phyloP scores from a whole-genome alignment of 2,329 filamentous ascomycete species.

The Botrytis cinerea region DNA sequence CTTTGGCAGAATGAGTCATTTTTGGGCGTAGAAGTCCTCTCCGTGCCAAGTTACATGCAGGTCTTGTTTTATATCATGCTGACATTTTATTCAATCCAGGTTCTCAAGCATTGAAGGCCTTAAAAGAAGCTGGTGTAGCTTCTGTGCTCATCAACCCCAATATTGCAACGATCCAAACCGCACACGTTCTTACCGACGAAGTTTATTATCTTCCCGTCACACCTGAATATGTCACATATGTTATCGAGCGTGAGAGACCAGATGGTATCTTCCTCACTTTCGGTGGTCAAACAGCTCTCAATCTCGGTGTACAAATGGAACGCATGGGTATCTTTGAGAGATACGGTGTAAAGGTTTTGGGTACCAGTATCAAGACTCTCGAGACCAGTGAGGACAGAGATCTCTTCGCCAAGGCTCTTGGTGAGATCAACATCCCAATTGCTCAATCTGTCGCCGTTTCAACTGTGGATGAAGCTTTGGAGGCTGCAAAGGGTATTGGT shows the following conservation, averaged over 20 bases:
- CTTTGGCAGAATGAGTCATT: conserved; percentile 35
- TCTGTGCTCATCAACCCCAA: conserved; percentile 97
- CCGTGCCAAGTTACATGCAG: no score
- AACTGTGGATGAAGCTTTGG: conserved; percentile 88
- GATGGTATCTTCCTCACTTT: conserved; percentile 98
- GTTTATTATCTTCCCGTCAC: conserved; percentile 98
- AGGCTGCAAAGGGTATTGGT: conserved; percentile 81
- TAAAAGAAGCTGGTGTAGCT: conserved; percentile 90
- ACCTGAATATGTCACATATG: conserved; percentile 94
- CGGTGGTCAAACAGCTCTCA: conserved; percentile 94
- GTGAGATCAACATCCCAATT: conserved; percentile 97
- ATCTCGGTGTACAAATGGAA: conserved; percentile 96
- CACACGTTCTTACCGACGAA: conserved; percentile 93
- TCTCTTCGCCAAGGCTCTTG: conserved; percentile 90
- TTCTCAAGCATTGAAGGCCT: conserved; percentile 91
- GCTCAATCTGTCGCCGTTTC: conserved; percentile 92
- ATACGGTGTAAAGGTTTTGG: conserved; percentile 92
- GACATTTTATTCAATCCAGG: conserved; percentile 53
- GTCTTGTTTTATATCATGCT: conserved; percentile 26
- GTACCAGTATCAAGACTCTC: conserved; percentile 90
- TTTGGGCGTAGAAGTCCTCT: not conserved
- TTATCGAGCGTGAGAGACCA: conserved; percentile 92
- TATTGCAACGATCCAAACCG: conserved; percentile 97
- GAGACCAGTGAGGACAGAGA: conserved; percentile 96
- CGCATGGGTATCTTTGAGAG: conserved; percentile 92